Conservation (phyloP, 805 yeast genomes). For the Hagleromyces aurorensis region DNA sequence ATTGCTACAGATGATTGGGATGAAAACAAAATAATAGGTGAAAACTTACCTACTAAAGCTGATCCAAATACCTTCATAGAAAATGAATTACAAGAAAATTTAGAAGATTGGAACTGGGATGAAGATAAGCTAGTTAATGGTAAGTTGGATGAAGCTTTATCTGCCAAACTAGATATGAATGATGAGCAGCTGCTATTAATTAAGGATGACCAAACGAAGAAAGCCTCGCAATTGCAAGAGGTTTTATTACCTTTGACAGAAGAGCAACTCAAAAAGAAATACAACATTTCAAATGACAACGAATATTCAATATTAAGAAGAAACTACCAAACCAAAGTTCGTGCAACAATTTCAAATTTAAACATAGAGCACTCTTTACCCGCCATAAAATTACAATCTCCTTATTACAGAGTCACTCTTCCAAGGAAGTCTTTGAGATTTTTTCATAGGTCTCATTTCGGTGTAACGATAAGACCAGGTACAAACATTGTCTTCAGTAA, state of each 20-base stretch:
- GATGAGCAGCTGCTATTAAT: slow-evolving; percentile 74
- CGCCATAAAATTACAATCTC: slow-evolving; percentile 79
- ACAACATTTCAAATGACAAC: slow-evolving; percentile 81
- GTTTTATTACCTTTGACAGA: slow-evolving; percentile 44
- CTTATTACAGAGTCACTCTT: slow-evolving; percentile 76
- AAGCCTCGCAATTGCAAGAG: slow-evolving; percentile 5
- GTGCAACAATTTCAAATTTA: slow-evolving; percentile 86
- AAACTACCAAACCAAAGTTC: slow-evolving; percentile 83
- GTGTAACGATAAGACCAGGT: slow-evolving; percentile 58
- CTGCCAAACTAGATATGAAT: slow-evolving; percentile 61
- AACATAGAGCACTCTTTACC: slow-evolving; percentile 88
- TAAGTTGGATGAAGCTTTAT: slow-evolving; percentile 28
- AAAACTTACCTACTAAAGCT: slow-evolving; percentile 4
- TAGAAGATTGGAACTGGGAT: slow-evolving; percentile 32
- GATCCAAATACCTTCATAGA: slow-evolving; percentile 1
- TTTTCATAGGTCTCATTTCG: slow-evolving; percentile 73
- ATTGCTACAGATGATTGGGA: slow-evolving; percentile 77
- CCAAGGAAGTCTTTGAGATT: slow-evolving; percentile 60
- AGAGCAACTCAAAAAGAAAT: slow-evolving; percentile 47
- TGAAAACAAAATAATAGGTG: slow-evolving; percentile 52
- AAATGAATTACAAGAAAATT: slow-evolving; percentile 21
- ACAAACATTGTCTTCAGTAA: slow-evolving; percentile 68
- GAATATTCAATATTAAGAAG: slow-evolving; percentile 76
- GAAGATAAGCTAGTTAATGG: slow-evolving; percentile 74
- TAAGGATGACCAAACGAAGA: slow-evolving; percentile 11